Conservation (phyloP, 2,329 filamentous ascomycete genomes). For the Ascochyta koolunga region DNA sequence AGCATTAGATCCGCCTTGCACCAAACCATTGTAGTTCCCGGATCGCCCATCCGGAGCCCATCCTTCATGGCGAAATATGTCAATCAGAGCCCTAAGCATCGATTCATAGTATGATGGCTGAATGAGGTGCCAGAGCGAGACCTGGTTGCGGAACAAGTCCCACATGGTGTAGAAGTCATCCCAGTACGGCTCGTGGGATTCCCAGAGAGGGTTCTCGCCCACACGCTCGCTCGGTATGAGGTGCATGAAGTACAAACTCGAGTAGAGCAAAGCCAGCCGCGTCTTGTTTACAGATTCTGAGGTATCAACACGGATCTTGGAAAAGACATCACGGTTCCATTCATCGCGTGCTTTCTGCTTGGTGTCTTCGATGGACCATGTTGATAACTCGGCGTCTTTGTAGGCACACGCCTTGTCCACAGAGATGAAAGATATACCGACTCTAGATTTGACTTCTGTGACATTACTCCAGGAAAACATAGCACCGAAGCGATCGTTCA, state of each 20-base stretch:
- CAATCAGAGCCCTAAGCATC: constrained; percentile 73
- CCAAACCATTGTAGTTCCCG: constrained; percentile 62
- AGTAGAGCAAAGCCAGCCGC: constrained; percentile 41
- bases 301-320: constrained; percentile 56
- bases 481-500: constrained; percentile 56
- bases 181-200: constrained; percentile 68
- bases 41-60: constrained; percentile 73
- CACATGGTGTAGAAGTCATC: constrained; percentile 78
- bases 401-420: constrained; percentile 56
- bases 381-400: constrained; percentile 53
- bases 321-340: constrained; percentile 62
- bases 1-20: constrained; percentile 46
- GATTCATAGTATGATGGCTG: constrained; percentile 67
- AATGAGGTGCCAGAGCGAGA: constrained; percentile 60
- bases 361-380: constrained; percentile 51
- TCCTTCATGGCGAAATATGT: constrained; percentile 66
- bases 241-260: constrained; percentile 46
- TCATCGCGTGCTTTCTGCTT: constrained; percentile 49
- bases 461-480: constrained; percentile 56
- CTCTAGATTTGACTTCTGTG: constrained; percentile 55
- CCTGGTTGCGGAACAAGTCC: constrained; percentile 68
- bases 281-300: constrained; percentile 39
- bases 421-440: constrained; percentile 58
- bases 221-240: constrained; percentile 45
- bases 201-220: constrained; percentile 73